A percentile compares a stretch with the other conserved stretches of the same genome.
These are phyloP conservation scores for Benincasa hispida DNA, from an alignment of 306 rosid genomes.

Conservation along the genomic window DNA sequence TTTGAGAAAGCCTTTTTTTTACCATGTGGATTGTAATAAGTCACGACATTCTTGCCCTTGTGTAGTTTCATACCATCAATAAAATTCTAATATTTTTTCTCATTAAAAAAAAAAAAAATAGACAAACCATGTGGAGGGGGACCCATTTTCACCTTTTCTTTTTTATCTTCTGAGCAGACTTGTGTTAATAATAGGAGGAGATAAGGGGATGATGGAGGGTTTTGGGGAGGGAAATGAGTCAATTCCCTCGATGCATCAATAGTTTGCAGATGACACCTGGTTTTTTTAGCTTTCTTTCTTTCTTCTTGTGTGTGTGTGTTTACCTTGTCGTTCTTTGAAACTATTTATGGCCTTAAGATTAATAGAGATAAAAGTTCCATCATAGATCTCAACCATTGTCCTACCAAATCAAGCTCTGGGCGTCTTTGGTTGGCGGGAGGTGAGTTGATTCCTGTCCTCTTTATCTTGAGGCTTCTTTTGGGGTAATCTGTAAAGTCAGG, in stretches of 20 bases:
- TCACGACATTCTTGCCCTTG: no score
- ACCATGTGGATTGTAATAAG: no score
- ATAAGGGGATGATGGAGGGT: not conserved
- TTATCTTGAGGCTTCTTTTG: not conserved
- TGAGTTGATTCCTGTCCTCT: not conserved
- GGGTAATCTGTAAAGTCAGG: not conserved
- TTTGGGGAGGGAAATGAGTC: not conserved
- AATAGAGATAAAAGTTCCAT: no score
- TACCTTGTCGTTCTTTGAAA: not conserved
- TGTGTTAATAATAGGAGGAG: no score
- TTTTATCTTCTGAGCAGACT: not conserved
- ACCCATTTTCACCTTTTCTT: not conserved
- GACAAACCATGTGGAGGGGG: no score
- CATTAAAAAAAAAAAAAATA: no score
- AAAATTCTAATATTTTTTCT: no score
- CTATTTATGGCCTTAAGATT: not conserved
- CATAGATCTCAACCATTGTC: not conserved
- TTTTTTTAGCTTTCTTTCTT: no score
- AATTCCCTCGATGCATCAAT: no score
- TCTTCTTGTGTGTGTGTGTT: not conserved
- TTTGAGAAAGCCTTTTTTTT: no score
- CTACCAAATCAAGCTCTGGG: not conserved
- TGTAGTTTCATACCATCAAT: no score
- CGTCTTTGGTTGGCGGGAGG: not conserved
- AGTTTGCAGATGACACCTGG: no score